phyloP scores from a whole-genome alignment of 2,329 filamentous ascomycete genomes.

The Scolecobasidium constrictum region DNA sequence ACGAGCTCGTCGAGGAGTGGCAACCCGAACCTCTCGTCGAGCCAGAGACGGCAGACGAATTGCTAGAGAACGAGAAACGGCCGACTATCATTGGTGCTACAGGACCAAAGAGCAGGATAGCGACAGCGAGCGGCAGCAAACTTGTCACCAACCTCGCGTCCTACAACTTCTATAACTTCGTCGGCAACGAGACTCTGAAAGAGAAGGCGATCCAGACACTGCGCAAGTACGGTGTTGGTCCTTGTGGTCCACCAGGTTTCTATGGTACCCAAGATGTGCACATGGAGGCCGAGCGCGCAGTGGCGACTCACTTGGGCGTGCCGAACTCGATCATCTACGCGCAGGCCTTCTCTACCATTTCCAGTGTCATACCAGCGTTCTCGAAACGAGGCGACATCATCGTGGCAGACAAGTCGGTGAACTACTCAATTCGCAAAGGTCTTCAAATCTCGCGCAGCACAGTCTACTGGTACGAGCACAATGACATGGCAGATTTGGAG shows the following conservation, averaged over 20 bases:
- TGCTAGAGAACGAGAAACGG: conserved; percentile 70
- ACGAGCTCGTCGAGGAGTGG: conserved; percentile 95
- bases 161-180: conserved; percentile 97
- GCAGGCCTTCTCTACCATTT: conserved; percentile 91
- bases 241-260: conserved; percentile 93
- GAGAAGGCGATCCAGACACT: conserved; percentile 91
- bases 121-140: conserved; percentile 53
- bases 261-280: conserved; percentile 98
- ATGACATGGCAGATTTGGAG: conserved; percentile 90
- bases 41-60: conserved; percentile 62
- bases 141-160: conserved; percentile 90
- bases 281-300: conserved; percentile 91
- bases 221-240: conserved; percentile 90
- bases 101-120: conserved; percentile 72
- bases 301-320: conserved; percentile 79
- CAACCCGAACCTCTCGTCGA: conserved; percentile 82
- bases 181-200: conserved; percentile 82
- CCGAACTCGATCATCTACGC: conserved; percentile 90
- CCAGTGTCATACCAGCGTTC: conserved; percentile 93
- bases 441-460: conserved; percentile 86
- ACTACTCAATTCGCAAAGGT: conserved; percentile 88
- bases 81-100: conserved; percentile 63
- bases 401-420: conserved; percentile 85
- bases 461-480: conserved; percentile 90
- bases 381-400: conserved; percentile 97